Percentiles rank a stretch among this genome's conserved stretches.
Evolutionary conservation across 2,329 filamentous ascomycete species (phyloP).

Genomic region (Xylariaceae sp.): DNA sequence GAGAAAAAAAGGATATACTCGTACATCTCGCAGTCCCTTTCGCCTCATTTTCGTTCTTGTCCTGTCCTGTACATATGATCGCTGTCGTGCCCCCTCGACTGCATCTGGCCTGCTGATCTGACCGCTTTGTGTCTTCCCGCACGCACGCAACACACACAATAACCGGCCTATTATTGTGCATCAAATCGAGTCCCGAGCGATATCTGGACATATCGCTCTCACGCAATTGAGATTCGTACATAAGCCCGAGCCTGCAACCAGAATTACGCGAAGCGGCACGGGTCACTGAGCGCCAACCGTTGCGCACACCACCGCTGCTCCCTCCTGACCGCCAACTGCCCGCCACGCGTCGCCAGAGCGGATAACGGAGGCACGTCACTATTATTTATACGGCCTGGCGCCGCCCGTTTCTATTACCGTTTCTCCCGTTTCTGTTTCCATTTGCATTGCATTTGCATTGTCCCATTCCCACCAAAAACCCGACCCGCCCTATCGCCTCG

Average conservation of each 20-base stretch:
- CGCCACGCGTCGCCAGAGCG: slow-evolving; percentile 14
- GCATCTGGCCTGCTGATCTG: slow-evolving; percentile 7
- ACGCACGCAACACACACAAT: slow-evolving; percentile 2
- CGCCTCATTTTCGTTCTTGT: neutral
- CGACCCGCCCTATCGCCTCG: neutral
- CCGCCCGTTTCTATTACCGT: neutral
- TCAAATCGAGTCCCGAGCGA: no score
- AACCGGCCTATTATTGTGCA: no score
- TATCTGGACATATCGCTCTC: no score
- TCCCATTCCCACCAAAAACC: no score
- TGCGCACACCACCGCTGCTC: neutral
- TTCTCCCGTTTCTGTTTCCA: neutral
- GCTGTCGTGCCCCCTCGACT: slow-evolving; percentile 3
- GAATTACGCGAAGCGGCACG: neutral
- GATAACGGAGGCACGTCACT: neutral
- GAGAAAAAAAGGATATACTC: no score
- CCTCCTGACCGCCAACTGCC: slow-evolving; percentile 11
- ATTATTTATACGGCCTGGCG: neutral
- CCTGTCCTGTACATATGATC: slow-evolving; percentile 8
- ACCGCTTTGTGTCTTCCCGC: neutral
- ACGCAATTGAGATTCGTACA: no score
- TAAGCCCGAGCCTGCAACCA: no score
- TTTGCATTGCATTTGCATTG: no score
- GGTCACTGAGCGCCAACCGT: slow-evolving; percentile 1
- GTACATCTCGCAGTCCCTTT: neutral